phyloP scores from a whole-genome alignment of 768 basidiomycete genomes.

The Kwoniella botswanensis region DNA sequence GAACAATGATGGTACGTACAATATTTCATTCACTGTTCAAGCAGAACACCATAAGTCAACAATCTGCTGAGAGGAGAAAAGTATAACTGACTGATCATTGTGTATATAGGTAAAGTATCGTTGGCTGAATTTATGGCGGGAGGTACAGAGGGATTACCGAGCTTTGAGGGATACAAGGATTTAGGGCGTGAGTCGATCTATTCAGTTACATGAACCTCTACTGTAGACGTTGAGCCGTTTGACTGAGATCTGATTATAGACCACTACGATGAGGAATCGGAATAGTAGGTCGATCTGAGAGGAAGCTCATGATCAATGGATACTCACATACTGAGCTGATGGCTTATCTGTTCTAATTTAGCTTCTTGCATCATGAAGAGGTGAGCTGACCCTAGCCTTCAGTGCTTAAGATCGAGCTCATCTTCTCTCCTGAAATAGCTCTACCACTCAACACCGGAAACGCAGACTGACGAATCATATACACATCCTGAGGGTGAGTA shows the following conservation, averaged over 20 bases:
- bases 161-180: conserved; percentile 56
- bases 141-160: conserved; percentile 55
- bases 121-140: conserved; percentile 55
- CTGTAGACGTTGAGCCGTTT: not conserved
- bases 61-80: too few relatives aligned
- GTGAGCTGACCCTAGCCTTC: conserved; percentile 24
- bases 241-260: conserved; percentile 18
- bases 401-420: conserved; percentile 10
- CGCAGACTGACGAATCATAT: conserved; percentile 94
- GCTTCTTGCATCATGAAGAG: conserved; percentile 86
- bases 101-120: conserved; percentile 44
- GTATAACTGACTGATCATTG: not conserved
- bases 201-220: not conserved
- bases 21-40: too few relatives aligned
- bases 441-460: conserved; percentile 94
- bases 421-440: conserved; percentile 61
- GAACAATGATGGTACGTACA: conserved; percentile 69
- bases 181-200: conserved; percentile 53
- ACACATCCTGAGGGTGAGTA: conserved; percentile 80
- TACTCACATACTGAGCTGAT: conserved; percentile 10
- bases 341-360: conserved; percentile 12
- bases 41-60: too few relatives aligned
- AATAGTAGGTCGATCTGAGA: conserved; percentile 50
- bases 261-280: conserved; percentile 58
- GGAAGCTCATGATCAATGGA: too few relatives aligned